phyloP scores from a whole-genome alignment of 2,329 filamentous ascomycete species.

The Ophiobolus disseminans region DNA sequence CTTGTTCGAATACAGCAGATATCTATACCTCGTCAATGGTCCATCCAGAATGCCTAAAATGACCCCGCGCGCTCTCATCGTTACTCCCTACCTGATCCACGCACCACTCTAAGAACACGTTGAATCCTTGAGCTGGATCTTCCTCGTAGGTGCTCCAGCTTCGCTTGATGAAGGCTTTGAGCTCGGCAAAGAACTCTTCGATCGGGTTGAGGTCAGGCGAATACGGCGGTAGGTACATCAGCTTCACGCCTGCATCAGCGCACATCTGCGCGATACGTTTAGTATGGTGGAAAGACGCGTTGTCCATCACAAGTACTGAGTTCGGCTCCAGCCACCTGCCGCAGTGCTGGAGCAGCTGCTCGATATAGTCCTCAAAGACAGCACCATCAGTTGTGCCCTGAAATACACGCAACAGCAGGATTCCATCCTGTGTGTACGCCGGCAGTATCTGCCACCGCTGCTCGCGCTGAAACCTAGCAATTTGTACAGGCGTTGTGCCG shows the following conservation, averaged over 20 bases:
- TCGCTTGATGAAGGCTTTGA: constrained; percentile 46
- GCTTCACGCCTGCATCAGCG: constrained; percentile 38
- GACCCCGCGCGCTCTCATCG: constrained; percentile 28
- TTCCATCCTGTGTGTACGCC: constrained; percentile 21
- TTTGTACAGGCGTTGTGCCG: no score
- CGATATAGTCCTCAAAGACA: constrained; percentile 28
- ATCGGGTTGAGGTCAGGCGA: constrained; percentile 49
- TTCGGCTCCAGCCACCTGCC: constrained; percentile 42
- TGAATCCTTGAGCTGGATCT: constrained; percentile 22
- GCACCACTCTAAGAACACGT: constrained; percentile 39
- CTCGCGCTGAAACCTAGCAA: constrained; percentile 18
- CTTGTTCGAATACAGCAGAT: not conserved
- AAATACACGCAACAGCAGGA: constrained; percentile 18
- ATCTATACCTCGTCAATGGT: constrained; percentile 3
- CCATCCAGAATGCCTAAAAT: constrained; percentile 36
- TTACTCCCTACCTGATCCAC: constrained; percentile 31
- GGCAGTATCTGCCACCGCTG: constrained; percentile 10
- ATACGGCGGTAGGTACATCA: constrained; percentile 46
- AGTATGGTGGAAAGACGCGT: constrained; percentile 31
- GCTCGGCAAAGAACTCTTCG: constrained; percentile 48
- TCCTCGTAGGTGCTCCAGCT: constrained; percentile 27
- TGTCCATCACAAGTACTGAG: constrained; percentile 36
- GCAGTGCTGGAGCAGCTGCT: constrained; percentile 43
- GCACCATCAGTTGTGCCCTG: constrained; percentile 17
- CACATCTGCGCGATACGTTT: constrained; percentile 42